A percentile compares a stretch with the other conserved stretches of the same genome.
phyloP scores from a whole-genome alignment of 345 rosid species.

The Melastoma malabathricum region DNA sequence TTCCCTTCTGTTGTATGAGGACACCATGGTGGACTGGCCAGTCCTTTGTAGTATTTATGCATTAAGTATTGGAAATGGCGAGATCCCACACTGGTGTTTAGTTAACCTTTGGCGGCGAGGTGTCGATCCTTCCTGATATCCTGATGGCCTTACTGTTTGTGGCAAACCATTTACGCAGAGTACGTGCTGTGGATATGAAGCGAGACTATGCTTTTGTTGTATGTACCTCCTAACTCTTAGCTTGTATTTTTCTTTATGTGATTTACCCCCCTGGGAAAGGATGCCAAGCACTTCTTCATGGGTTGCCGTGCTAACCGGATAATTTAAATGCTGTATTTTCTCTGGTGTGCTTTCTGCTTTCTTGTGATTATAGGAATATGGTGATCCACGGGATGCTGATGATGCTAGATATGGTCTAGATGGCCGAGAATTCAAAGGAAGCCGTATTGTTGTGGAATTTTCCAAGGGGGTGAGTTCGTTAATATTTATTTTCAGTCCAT shows the following conservation, averaged over 20 bases:
- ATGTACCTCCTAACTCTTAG: constrained; percentile 22
- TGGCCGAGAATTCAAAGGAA: constrained; percentile 75
- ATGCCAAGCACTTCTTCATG: neutral
- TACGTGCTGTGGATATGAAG: constrained; percentile 99
- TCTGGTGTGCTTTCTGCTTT: constrained; percentile 6
- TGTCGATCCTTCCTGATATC: constrained; percentile 73
- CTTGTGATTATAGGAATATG: constrained; percentile 60
- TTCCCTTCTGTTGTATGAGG: constrained; percentile 80
- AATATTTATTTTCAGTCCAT: neutral
- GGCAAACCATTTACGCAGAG: constrained; percentile 91
- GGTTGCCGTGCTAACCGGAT: neutral
- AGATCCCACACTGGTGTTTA: constrained; percentile 84
- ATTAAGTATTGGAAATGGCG: constrained; percentile 67
- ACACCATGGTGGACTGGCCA: constrained; percentile 89
- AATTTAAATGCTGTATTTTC: constrained; percentile 18
- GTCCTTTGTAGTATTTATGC: constrained; percentile 61
- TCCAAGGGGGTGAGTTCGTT: constrained; percentile 59
- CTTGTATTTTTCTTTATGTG: neutral
- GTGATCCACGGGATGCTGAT: constrained; percentile 91
- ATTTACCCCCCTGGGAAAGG: neutral
- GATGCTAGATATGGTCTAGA: constrained; percentile 76
- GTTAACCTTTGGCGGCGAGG: constrained; percentile 82
- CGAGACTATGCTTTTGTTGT: constrained; percentile 98
- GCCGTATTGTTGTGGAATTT: constrained; percentile 81
- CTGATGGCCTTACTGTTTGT: constrained; percentile 99